Evolutionary conservation across 2,329 filamentous ascomycete species (phyloP), one percentile per base, ranked within the genome.

Genomic region (Graphilbum fragrans): DNA sequence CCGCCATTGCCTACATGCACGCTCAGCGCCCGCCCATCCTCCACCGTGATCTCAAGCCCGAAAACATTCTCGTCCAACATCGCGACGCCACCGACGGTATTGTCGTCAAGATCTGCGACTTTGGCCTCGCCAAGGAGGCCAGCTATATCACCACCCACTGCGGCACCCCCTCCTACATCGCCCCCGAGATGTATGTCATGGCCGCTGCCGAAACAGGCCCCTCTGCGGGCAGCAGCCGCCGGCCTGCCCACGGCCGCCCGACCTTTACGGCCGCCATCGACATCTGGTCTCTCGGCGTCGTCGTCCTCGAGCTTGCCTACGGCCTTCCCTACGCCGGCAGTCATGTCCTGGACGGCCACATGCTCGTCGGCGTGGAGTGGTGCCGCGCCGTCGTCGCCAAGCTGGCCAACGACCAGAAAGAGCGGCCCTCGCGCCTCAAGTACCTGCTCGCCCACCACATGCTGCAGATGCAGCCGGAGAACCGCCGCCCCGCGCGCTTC

Each of bases 1-100:
- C 34, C 2, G 39, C 34, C 10, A 23, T 41, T 8, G 39, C 25
- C 12, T 35, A 41, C 19, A 33, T 41, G 3, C 39, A 41, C 25
- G 5, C 17, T 5, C 19, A 8, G 22, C 22, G 5, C 7, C 23
- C 23, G 23, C 23, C 23, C 54, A 93, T 96, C 58, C 87, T 95
- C 6, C 57, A 58, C 39, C 51, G 56, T 1, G 46, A 50, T 32
- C 41, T 49, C 38, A 59, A 60, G 53, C 57, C 57, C 3, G 57
- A 59, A 45, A 60, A 61, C 36, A 58, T 61, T 18, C 48, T 61
- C 5, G 50, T 61, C 1, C 77, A 82, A 5, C 20, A 21, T 2
- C 38, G 38, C 19, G 3, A 34, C n/a, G 27, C 38, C 2, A n/a
- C n/a, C 23, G 23, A 12, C 23, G 23, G 23, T 12, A 20, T 39